phyloP scores from a whole-genome alignment of 1,284 basidiomycete genomes.

The Pseudomicrostroma phylloplanum region DNA sequence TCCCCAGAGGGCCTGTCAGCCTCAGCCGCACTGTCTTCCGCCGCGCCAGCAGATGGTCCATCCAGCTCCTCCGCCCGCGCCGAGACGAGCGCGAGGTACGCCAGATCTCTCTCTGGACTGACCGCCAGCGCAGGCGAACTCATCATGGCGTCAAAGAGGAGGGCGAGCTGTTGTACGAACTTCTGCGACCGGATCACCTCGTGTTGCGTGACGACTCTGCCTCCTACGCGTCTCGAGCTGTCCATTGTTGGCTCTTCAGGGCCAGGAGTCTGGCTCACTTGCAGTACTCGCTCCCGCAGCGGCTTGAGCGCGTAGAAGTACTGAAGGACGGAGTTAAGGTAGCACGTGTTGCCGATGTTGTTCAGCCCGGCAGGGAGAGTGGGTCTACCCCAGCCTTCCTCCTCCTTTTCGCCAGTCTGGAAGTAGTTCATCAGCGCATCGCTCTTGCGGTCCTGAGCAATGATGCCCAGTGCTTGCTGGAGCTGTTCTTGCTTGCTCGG shows the following conservation, averaged over 20 bases:
- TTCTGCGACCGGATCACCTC: constrained; percentile 76
- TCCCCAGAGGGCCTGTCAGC: background rate
- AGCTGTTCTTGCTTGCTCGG: constrained; percentile 39
- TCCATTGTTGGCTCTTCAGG: constrained; percentile 52
- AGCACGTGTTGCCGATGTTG: constrained; percentile 88
- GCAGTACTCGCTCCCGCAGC: constrained; percentile 67
- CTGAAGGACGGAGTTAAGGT: constrained; percentile 78
- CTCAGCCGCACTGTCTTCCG: background rate
- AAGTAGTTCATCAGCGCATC: constrained; percentile 64
- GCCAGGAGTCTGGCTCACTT: constrained; percentile 24
- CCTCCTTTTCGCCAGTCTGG: constrained; percentile 59
- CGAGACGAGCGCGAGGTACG: constrained; percentile 84
- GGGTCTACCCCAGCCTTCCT: constrained; percentile 35
- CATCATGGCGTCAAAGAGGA: constrained; percentile 72
- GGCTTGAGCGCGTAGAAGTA: constrained; percentile 94
- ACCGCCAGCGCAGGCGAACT: constrained; percentile 64
- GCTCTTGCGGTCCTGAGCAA: constrained; percentile 65
- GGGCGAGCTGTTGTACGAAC: constrained; percentile 68
- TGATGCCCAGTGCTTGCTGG: constrained; percentile 49
- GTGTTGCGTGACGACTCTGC: constrained; percentile 68
- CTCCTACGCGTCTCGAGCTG: constrained; percentile 71
- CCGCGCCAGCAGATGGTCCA: background rate
- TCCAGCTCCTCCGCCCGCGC: constrained; percentile 69
- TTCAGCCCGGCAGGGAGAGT: constrained; percentile 79
- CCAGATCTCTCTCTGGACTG: constrained; percentile 75